Conservation (phyloP, 306 rosid genomes). For the Carpinus viminea region DNA sequence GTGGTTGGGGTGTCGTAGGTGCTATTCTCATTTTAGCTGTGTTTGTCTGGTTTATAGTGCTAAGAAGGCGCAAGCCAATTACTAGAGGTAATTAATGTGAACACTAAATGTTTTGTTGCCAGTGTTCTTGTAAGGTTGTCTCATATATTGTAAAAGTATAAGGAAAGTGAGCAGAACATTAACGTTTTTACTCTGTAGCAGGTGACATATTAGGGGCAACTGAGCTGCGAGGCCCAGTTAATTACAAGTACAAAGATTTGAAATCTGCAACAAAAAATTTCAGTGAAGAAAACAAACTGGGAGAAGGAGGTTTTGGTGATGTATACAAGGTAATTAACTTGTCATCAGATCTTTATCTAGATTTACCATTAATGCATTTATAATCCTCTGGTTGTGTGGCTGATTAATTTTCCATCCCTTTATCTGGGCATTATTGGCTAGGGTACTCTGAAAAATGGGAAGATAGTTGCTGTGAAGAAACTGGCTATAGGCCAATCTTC, state of each 20-base stretch:
- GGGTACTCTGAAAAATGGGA: constrained; percentile 71
- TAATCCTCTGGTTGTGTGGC: neutral
- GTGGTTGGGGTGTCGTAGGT: constrained; percentile 55
- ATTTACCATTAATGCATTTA: neutral
- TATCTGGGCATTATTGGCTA: constrained; percentile 10
- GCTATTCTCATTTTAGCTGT: constrained; percentile 46
- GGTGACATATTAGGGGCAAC: constrained; percentile 70
- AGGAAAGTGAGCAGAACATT: neutral
- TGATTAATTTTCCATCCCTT: neutral
- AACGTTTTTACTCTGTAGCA: constrained; percentile 7
- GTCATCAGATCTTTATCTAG: neutral
- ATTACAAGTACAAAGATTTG: constrained; percentile 53
- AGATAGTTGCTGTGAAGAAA: constrained; percentile 69
- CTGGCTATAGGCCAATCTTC: constrained; percentile 41
- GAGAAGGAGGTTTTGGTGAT: constrained; percentile 78
- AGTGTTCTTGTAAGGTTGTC: neutral
- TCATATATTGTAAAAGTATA: too few species aligned
- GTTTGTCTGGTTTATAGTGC: constrained; percentile 30
- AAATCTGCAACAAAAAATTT: constrained; percentile 61
- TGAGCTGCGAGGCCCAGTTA: constrained; percentile 61
- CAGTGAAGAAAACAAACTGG: constrained; percentile 58
- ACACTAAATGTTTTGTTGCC: neutral
- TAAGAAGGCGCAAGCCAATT: constrained; percentile 35
- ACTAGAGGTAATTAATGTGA: constrained; percentile 50
- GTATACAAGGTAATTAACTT: constrained; percentile 57